Percentiles rank a stretch among this genome's conserved stretches.
Conservation (phyloP, 192 early-diverging fungal genomes). For the Backusella luteola region DNA sequence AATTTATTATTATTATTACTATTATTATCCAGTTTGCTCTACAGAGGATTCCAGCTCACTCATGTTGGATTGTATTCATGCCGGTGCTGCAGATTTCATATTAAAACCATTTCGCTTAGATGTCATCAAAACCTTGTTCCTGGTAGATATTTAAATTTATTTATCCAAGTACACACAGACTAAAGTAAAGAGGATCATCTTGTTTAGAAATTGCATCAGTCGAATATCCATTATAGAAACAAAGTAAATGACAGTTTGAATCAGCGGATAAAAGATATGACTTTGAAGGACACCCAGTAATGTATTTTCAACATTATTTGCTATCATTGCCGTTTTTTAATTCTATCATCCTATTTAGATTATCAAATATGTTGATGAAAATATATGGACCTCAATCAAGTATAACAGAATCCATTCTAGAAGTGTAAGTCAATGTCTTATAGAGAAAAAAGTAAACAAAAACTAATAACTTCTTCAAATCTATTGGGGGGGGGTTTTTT, state of each 20-base stretch:
- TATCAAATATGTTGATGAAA: not conserved
- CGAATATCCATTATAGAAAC: not conserved
- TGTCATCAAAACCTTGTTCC: conserved; percentile 49
- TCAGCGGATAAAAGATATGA: not conserved
- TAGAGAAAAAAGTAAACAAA: not conserved
- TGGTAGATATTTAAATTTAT: conserved; percentile 37
- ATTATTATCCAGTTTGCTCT: conserved; percentile 33
- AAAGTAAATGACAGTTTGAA: conserved; percentile 1
- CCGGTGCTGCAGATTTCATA: conserved; percentile 51
- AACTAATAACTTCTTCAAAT: not conserved
- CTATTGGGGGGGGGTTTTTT: not conserved
- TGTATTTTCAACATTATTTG: not conserved
- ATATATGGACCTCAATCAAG: not conserved
- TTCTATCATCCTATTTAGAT: not conserved
- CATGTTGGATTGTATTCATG: conserved; percentile 47
- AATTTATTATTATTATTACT: not conserved
- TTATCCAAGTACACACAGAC: not conserved
- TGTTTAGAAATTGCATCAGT: not conserved
- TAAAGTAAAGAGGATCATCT: not conserved
- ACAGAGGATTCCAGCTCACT: conserved; percentile 31
- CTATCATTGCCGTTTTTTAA: not conserved
- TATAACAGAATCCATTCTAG: not conserved
- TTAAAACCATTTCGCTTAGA: conserved; percentile 48
- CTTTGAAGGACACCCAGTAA: not conserved
- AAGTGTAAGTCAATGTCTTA: not conserved